A percentile compares a stretch with the other conserved stretches of the same genome.
Evolutionary conservation across 352 stramenopile genomes (phyloP).

Genomic region (Pythium aphanidermatum): DNA sequence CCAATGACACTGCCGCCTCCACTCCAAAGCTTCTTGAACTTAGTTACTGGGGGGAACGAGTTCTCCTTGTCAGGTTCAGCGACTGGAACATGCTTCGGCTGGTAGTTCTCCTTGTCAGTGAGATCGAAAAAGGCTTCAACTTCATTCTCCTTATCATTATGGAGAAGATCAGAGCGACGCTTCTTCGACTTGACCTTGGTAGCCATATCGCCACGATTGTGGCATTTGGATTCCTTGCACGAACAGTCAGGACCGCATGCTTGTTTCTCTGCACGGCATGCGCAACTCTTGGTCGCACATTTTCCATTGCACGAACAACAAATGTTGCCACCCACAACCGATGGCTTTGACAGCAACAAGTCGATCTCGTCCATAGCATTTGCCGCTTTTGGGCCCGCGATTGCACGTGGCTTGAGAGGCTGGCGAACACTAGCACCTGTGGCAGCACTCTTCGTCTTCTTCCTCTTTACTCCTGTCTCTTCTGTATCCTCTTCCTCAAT

Average conservation of each 20-base stretch:
- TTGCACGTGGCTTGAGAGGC: constrained; percentile 8
- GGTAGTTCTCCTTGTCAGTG: constrained; percentile 21
- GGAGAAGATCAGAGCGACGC: constrained; percentile 9
- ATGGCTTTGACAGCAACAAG: constrained; percentile 37
- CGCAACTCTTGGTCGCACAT: constrained; percentile 64
- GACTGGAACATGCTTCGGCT: not conserved
- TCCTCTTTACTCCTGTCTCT: not conserved
- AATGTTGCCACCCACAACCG: constrained; percentile 16
- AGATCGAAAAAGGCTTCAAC: constrained; percentile 30
- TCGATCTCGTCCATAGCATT: constrained; percentile 55
- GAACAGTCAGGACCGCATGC: constrained; percentile 40
- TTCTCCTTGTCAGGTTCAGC: constrained; percentile 14
- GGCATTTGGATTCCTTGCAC: constrained; percentile 53
- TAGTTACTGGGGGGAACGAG: constrained; percentile 2
- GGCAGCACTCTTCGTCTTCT: constrained; percentile 3
- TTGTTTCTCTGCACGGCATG: constrained; percentile 40
- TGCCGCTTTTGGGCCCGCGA: not conserved
- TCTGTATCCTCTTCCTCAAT: constrained; percentile 37
- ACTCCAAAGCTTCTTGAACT: constrained; percentile 23
- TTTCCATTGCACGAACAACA: constrained; percentile 72
- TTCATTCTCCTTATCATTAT: constrained; percentile 28
- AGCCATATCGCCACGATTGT: constrained; percentile 31
- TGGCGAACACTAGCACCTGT: constrained; percentile 1
- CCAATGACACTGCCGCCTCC: constrained; percentile 1
- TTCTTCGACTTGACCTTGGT: constrained; percentile 12